Evolutionary conservation across 2,329 filamentous ascomycete species (phyloP).

Genomic region (Scortechinia acanthostroma): DNA sequence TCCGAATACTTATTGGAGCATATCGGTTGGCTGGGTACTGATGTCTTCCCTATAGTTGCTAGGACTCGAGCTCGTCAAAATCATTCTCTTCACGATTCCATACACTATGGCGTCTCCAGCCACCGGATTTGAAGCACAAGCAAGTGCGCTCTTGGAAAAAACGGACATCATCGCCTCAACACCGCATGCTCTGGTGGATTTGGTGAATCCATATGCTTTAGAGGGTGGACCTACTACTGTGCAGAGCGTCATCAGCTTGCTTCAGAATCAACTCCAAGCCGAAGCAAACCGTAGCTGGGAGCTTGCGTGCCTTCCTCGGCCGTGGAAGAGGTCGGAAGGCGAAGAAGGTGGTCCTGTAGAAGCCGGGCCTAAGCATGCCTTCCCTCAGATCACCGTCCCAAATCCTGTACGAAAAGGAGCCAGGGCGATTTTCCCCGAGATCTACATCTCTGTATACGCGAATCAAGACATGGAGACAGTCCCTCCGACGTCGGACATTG

Average conservation of each 20-base stretch:
- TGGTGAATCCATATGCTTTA: slow-evolving; percentile 59
- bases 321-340: slow-evolving; percentile 30
- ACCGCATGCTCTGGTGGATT: slow-evolving; percentile 53
- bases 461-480: slow-evolving; percentile 67
- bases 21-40: too few species aligned
- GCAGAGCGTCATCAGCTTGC: slow-evolving; percentile 51
- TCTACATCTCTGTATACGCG: slow-evolving; percentile 67
- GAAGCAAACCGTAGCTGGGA: slow-evolving; percentile 53
- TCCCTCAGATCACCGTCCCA: slow-evolving; percentile 55
- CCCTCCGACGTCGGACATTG: slow-evolving; percentile 53
- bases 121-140: slow-evolving; percentile 45
- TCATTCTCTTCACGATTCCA: slow-evolving; percentile 66
- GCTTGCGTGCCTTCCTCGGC: slow-evolving; percentile 32
- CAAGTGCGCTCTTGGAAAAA: slow-evolving; percentile 53
- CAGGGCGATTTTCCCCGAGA: slow-evolving; percentile 58
- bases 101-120: slow-evolving; percentile 57
- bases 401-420: slow-evolving; percentile 50
- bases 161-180: slow-evolving; percentile 66
- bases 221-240: slow-evolving; percentile 42
- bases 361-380: slow-evolving; percentile 43
- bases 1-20: too few species aligned
- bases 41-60: slow-evolving; percentile 13
- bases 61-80: slow-evolving; percentile 61
- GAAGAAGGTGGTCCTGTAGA: slow-evolving; percentile 15
- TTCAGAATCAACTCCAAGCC: slow-evolving; percentile 58